Percentiles rank a stretch among this genome's conserved stretches.
Evolutionary conservation across 257 asterid genomes (phyloP).

Genomic region (Scutellaria minor): DNA sequence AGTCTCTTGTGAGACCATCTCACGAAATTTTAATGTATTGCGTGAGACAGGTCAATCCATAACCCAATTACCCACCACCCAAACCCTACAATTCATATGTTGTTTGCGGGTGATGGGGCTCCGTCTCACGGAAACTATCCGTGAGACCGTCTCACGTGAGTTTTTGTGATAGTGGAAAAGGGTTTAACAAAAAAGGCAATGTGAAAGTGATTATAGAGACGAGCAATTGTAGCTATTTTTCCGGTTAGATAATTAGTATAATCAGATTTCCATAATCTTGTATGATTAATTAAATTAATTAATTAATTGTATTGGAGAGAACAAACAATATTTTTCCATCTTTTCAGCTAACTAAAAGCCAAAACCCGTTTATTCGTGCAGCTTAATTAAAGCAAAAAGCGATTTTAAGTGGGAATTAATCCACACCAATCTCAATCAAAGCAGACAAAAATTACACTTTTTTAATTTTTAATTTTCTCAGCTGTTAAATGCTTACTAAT

Average conservation of each 20-base stretch:
- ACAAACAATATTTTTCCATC: slow-evolving; percentile 31
- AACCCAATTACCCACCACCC: too few species aligned
- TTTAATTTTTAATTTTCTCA: not conserved
- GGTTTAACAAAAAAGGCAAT: not conserved
- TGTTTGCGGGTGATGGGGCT: too few species aligned
- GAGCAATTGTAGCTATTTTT: not conserved
- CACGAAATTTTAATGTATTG: too few species aligned
- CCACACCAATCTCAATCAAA: slow-evolving; percentile 46
- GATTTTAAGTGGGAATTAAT: slow-evolving; percentile 37
- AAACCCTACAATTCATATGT: too few species aligned
- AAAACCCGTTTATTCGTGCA: slow-evolving; percentile 35
- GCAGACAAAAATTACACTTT: slow-evolving; percentile 39
- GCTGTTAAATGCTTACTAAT: slow-evolving; percentile 34
- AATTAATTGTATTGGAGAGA: slow-evolving; percentile 36
- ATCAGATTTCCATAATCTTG: slow-evolving; percentile 30
- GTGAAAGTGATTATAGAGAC: slow-evolving; percentile 22
- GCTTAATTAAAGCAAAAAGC: slow-evolving; percentile 36
- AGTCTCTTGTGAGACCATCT: too few species aligned
- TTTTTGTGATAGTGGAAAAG: not conserved
- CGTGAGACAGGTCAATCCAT: too few species aligned
- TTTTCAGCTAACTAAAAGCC: slow-evolving; percentile 45
- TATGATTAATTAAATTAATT: slow-evolving; percentile 11
- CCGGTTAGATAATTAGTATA: not conserved
- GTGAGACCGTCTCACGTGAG: too few species aligned
- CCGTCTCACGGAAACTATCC: too few species aligned